These are phyloP conservation scores for Mortierella sp. DNA, from an alignment of 371 early-diverging fungal genomes.

Conservation along the genomic window DNA sequence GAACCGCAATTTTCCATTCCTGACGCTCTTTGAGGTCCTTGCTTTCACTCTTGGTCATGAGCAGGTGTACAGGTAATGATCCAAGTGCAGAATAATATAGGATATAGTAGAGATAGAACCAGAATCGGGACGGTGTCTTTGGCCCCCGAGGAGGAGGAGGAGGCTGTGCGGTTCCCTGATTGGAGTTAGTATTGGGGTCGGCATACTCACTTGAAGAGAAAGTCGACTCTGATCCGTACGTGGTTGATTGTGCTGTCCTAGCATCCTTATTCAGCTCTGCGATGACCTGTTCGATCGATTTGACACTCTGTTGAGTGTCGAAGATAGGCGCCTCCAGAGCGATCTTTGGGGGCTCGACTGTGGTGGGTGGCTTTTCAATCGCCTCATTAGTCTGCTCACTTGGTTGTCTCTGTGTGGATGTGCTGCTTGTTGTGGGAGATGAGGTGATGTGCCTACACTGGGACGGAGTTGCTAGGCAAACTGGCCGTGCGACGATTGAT, in stretches of 20 bases:
- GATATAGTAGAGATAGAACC: conserved; percentile 35
- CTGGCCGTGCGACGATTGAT: not conserved
- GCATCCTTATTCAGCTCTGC: conserved; percentile 23
- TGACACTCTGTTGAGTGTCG: conserved; percentile 14
- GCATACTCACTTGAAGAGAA: not conserved
- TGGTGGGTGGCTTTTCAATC: conserved; percentile 24
- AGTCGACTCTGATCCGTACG: not conserved
- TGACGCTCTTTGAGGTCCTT: conserved; percentile 34
- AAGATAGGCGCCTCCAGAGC: not conserved
- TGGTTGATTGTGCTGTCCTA: conserved; percentile 1
- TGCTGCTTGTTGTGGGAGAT: not conserved
- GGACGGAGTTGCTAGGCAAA: not conserved
- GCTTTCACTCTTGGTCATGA: conserved; percentile 38
- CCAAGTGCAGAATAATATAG: conserved; percentile 39
- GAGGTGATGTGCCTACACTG: not conserved
- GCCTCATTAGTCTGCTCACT: not conserved
- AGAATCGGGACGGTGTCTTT: conserved; percentile 22
- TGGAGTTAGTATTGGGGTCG: not conserved
- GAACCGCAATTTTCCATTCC: conserved; percentile 50
- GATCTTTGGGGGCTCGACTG: conserved; percentile 14
- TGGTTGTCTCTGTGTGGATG: not conserved
- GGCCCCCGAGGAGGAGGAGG: conserved; percentile 6
- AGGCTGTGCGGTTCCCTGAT: not conserved
- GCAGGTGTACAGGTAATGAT: conserved; percentile 39
- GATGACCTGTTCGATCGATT: conserved; percentile 41